Evolutionary conservation across 202 grass and related monocot genomes (phyloP).

Genomic region (Elaeis oleifera): DNA sequence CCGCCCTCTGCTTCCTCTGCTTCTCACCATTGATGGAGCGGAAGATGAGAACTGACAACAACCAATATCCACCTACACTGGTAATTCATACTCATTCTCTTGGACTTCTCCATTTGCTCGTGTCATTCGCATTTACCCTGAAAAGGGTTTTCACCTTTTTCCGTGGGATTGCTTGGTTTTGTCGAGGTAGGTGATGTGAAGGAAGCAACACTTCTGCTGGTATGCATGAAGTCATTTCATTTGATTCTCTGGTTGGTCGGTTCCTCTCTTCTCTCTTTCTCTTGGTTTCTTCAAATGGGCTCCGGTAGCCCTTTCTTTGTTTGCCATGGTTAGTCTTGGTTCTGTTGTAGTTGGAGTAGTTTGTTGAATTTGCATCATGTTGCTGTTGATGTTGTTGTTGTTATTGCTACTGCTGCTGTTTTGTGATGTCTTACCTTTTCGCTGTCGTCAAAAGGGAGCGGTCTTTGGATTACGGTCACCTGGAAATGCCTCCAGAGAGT

Average conservation of each 20-base stretch:
- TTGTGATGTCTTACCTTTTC: too few species aligned
- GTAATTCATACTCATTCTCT: too few species aligned
- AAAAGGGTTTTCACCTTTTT: constrained; percentile 13
- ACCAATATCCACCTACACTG: too few species aligned
- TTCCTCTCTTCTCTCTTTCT: constrained; percentile 31
- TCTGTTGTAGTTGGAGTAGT: too few species aligned
- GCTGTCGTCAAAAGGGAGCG: too few species aligned
- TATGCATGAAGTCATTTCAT: constrained; percentile 5
- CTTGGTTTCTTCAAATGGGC: constrained; percentile 51
- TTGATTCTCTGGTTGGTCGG: constrained; percentile 33
- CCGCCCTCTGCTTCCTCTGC: constrained; percentile 15
- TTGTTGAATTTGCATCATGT: too few species aligned
- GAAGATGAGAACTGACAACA: background rate
- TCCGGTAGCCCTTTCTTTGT: constrained; percentile 27
- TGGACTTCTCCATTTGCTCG: too few species aligned
- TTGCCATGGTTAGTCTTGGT: constrained; percentile 24
- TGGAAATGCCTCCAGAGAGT: constrained; percentile 29
- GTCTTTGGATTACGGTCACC: constrained; percentile 24
- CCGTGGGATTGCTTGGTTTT: constrained; percentile 17
- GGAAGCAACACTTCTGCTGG: background rate
- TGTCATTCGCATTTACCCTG: background rate
- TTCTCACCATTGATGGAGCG: constrained; percentile 10
- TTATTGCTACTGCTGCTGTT: too few species aligned
- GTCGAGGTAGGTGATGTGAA: constrained; percentile 9
- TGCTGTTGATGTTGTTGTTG: too few species aligned